phyloP scores from a whole-genome alignment of 2,329 filamentous ascomycete genomes.

The Chaetomiaceae sp. region DNA sequence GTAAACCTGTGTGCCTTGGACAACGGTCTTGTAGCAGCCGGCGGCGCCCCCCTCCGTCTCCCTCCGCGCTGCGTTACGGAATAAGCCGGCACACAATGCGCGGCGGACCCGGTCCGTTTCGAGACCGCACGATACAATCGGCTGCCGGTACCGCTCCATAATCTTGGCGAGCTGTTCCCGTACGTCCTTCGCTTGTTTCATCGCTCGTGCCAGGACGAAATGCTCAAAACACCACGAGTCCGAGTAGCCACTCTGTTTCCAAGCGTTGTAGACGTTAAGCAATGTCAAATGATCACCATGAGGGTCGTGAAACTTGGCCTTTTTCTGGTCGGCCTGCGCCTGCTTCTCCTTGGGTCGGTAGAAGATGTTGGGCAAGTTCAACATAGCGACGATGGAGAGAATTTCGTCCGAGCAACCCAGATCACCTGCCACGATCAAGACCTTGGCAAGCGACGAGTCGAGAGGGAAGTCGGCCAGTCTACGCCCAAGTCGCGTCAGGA shows the following conservation, averaged over 20 bases:
- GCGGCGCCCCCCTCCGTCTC: slow-evolving; percentile 76
- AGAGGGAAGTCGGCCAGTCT: slow-evolving; percentile 99
- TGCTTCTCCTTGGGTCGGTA: slow-evolving; percentile 98
- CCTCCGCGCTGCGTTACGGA: slow-evolving; percentile 89
- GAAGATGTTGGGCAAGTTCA: slow-evolving; percentile 81
- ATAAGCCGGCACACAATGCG: slow-evolving; percentile 88
- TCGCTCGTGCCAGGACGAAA: slow-evolving; percentile 87
- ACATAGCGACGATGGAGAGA: slow-evolving; percentile 89
- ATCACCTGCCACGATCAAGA: slow-evolving; percentile 81
- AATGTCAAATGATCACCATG: slow-evolving; percentile 91
- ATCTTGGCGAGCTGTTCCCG: slow-evolving; percentile 88
- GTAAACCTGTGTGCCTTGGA: slow-evolving; percentile 91
- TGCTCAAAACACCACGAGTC: slow-evolving; percentile 96
- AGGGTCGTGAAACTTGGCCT: slow-evolving; percentile 93
- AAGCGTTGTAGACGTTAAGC: slow-evolving; percentile 95
- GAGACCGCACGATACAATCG: slow-evolving; percentile 76
- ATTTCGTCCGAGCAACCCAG: slow-evolving; percentile 90
- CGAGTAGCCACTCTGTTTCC: slow-evolving; percentile 78
- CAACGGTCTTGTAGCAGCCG: slow-evolving; percentile 82
- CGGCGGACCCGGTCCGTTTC: slow-evolving; percentile 84
- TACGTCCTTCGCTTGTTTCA: slow-evolving; percentile 86
- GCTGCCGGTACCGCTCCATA: slow-evolving; percentile 85
- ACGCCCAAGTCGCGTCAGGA: slow-evolving; percentile 83
- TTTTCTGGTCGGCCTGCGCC: slow-evolving; percentile 92
- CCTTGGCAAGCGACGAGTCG: slow-evolving; percentile 88